These are phyloP conservation scores for Geotrichum fermentans DNA, from an alignment of 1,139 yeast genomes.

Conservation along the genomic window DNA sequence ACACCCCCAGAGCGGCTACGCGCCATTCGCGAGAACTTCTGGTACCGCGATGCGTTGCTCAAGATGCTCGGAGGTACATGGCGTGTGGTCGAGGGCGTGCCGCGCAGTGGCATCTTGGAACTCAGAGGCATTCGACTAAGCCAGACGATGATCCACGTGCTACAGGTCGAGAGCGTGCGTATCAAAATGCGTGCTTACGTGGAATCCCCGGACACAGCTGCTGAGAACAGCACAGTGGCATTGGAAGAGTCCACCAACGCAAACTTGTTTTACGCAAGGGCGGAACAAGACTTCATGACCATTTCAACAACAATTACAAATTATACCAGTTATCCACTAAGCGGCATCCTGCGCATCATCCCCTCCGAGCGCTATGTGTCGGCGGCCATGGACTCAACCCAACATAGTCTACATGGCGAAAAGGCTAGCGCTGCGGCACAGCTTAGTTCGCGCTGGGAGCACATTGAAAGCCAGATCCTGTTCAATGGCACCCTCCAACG, in stretches of 20 bases:
- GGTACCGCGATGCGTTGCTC: constrained; percentile 70
- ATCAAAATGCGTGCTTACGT: constrained; percentile 35
- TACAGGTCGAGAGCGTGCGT: constrained; percentile 48
- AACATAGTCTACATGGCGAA: too few species aligned
- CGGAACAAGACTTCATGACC: constrained; percentile 47
- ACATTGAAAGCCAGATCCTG: constrained; percentile 29
- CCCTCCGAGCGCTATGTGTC: constrained; percentile 44
- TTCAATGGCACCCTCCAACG: constrained; percentile 64
- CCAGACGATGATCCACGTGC: constrained; percentile 39
- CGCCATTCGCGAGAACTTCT: constrained; percentile 57
- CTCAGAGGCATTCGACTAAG: constrained; percentile 61
- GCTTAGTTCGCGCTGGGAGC: constrained; percentile 21
- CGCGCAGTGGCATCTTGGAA: constrained; percentile 57
- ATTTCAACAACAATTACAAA: constrained; percentile 47
- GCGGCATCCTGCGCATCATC: constrained; percentile 62
- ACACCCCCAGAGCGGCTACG: constrained; percentile 52
- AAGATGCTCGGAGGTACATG: constrained; percentile 60
- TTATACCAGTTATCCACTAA: constrained; percentile 38
- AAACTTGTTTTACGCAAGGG: constrained; percentile 15
- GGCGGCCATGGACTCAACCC: constrained; percentile 15
- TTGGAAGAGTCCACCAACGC: not conserved
- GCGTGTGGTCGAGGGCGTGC: constrained; percentile 40
- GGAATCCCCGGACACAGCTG: constrained; percentile 12
- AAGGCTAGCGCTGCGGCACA: constrained; percentile 15
- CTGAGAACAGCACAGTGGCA: constrained; percentile 2